Evolutionary conservation across 495 filamentous ascomycete species (phyloP), one percentile per base, ranked within the genome.

Genomic region (Bathelium albidoporum): DNA sequence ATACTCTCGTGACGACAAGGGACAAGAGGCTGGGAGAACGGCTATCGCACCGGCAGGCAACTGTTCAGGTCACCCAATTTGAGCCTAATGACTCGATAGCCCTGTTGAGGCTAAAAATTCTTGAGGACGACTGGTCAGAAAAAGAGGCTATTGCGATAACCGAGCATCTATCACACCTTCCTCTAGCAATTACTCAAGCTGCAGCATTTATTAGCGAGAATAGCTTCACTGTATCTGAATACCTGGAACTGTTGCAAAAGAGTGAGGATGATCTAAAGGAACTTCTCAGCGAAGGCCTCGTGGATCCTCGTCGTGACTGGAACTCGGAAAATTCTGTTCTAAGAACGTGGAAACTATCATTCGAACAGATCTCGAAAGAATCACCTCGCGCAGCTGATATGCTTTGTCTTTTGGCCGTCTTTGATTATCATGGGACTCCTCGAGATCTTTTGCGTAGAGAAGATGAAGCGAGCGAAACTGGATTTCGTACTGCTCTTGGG

Each of bases 131-230:
- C 69, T 81, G 0, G 65, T 78, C 0, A 34, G 67, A 2, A 62
- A 65, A 1, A n/a, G n/a, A n/a, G n/a, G n/a, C n/a, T n/a, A n/a
- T n/a, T n/a, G n/a, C n/a, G n/a, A n/a, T n/a, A n/a, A n/a, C n/a
- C n/a, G n/a, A n/a, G n/a, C n/a, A n/a, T n/a, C 68, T 79, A 14
- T 69, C 68, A 0, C 70, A 41, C 61, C 72, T 81, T 1, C 78
- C 76, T 14, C 63, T 81, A 0, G 78, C 78, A 0, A 76, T 80
- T 49, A 64, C 59, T 1, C 78, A 81, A 52, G 78, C 79, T 7
- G 76, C 74, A 7, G 64, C 77, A 1, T 81, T 74, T 58, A 72
- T 81, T 75, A 1, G 22, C 2, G 29, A 39, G 62, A 64, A 64
- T 26, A 20, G 5, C 28, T 12, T 39, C 5, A 36, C 49, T 2